Conservation (phyloP, 2,329 filamentous ascomycete genomes). For the Emmonsia crescens region DNA sequence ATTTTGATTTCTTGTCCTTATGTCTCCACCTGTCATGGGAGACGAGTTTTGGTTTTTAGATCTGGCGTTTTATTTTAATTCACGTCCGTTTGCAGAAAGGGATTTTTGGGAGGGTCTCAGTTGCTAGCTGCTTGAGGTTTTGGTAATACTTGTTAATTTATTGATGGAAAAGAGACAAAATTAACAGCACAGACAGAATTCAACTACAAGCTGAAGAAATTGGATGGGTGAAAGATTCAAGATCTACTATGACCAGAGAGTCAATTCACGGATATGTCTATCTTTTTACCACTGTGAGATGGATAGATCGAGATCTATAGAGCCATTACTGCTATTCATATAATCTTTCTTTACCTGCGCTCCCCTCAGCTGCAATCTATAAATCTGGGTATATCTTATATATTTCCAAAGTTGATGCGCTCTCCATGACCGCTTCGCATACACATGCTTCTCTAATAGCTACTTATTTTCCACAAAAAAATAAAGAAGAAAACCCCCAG, state of each 20-base stretch:
- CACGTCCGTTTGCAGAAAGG: too few relatives aligned
- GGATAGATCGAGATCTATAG: not conserved
- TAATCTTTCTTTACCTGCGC: not conserved
- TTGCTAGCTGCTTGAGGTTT: not conserved
- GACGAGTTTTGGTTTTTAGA: slow-evolving; percentile 3
- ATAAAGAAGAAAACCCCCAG: too few relatives aligned
- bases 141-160: not conserved
- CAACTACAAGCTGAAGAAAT: too few relatives aligned
- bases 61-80: not conserved
- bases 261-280: not conserved
- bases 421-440: not conserved
- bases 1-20: slow-evolving; percentile 12
- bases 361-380: not conserved
- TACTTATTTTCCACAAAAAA: too few relatives aligned
- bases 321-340: not conserved
- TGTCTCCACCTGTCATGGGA: slow-evolving; percentile 10
- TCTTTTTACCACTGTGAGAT: not conserved
- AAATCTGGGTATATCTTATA: not conserved
- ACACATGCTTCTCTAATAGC: not conserved
- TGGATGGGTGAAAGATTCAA: not conserved
- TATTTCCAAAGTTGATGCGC: not conserved
- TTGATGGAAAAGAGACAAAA: not conserved
- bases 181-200: not conserved
- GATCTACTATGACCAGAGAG: not conserved
- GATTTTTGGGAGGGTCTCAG: not conserved